phyloP scores from a whole-genome alignment of 306 rosid genomes.

The Trichosanthes truncata region DNA sequence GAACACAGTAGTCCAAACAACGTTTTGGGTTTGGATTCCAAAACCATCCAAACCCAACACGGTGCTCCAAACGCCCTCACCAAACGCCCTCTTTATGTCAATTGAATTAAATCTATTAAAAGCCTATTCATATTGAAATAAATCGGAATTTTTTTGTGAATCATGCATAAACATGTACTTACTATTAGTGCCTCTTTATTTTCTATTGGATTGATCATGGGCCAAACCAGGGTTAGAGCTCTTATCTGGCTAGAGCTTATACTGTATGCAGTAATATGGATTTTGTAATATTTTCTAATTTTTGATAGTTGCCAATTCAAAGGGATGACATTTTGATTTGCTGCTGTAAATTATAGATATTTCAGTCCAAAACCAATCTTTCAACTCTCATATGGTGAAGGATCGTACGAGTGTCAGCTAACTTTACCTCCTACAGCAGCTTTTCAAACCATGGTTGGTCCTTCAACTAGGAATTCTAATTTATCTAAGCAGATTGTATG shows the following conservation, averaged over 20 bases:
- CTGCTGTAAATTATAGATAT: conserved; percentile 40
- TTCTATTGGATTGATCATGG: neutral
- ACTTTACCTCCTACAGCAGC: conserved; percentile 69
- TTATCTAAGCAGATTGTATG: conserved; percentile 70
- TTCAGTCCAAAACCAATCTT: conserved; percentile 45
- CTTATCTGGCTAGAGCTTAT: neutral
- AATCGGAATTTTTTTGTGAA: neutral
- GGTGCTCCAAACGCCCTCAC: too few species aligned
- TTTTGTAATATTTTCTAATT: neutral
- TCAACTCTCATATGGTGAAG: conserved; percentile 28
- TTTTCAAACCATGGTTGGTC: conserved; percentile 59
- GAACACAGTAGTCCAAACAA: too few species aligned
- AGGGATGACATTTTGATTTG: conserved; percentile 12
- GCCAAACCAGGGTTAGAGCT: neutral
- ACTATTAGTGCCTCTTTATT: neutral
- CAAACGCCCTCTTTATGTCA: too few species aligned
- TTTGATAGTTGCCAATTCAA: neutral
- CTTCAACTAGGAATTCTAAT: conserved; percentile 37
- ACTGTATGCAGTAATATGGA: neutral
- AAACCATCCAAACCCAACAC: too few species aligned
- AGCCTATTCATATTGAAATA: neutral
- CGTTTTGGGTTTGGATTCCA: too few species aligned
- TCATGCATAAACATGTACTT: neutral
- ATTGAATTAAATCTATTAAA: neutral
- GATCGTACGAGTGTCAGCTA: conserved; percentile 42